A percentile compares a stretch with the other conserved stretches of the same genome.
Conservation (phyloP, 2,329 filamentous ascomycete genomes). For the Sporothrix dimorphospora region DNA sequence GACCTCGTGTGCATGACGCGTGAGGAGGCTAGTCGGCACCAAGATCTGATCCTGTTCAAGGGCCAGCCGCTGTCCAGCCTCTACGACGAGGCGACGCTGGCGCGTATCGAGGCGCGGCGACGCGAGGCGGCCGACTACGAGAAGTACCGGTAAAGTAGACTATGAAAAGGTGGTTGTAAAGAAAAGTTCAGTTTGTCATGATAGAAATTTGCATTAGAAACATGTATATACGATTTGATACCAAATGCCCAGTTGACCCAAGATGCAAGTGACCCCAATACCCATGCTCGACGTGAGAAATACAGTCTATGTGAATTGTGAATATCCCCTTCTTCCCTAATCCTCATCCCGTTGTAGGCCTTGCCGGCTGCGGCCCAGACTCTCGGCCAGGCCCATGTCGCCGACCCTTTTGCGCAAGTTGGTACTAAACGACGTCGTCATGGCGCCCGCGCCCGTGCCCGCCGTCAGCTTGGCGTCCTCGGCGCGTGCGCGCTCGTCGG, state of each 20-base stretch:
- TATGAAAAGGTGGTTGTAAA: neutral
- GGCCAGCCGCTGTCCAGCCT: slow-evolving; percentile 69
- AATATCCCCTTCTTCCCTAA: slow-evolving; percentile 31
- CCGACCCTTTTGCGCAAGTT: slow-evolving; percentile 63
- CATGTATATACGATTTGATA: slow-evolving; percentile 5
- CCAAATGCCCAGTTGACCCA: neutral
- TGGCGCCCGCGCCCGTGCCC: slow-evolving; percentile 13
- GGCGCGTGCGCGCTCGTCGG: slow-evolving; percentile 66
- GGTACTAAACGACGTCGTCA: slow-evolving; percentile 58
- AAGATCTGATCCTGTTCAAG: slow-evolving; percentile 75
- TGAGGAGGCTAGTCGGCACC: slow-evolving; percentile 80
- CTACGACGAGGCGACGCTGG: slow-evolving; percentile 70
- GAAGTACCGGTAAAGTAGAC: slow-evolving; percentile 32
- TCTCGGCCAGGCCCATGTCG: slow-evolving; percentile 55
- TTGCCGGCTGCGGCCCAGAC: slow-evolving; percentile 54
- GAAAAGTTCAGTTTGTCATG: neutral
- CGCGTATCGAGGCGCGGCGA: slow-evolving; percentile 67
- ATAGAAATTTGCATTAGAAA: slow-evolving; percentile 1
- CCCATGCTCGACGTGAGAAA: neutral
- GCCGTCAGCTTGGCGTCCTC: slow-evolving; percentile 43
- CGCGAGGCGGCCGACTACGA: slow-evolving; percentile 68
- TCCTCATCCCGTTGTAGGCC: slow-evolving; percentile 53
- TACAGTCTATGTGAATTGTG: neutral
- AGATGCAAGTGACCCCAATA: neutral
- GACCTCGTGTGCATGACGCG: slow-evolving; percentile 92